Base-by-base conservation (phyloP, 257 asterid genomes). In the Solanum bulbocastanum region DNA sequence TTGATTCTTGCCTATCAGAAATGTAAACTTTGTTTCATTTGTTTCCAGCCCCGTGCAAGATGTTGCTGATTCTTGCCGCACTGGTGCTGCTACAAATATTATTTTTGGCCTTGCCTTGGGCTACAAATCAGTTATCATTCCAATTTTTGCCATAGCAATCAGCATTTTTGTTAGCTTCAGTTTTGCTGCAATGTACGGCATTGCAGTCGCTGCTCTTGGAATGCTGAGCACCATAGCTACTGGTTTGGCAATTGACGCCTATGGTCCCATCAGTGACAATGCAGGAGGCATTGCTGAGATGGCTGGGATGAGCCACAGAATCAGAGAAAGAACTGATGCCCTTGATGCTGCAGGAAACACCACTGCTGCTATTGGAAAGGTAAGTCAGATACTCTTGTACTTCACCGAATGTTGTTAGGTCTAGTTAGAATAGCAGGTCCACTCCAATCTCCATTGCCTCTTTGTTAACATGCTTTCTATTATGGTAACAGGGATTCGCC, bases 321-420 rank as follows among this genome's bases (percentile, higher is more conserved):
- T 95, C 36, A 89, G 98, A 86, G 98, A 95, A 90, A 93, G 96
- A 87, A 95, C 98, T 10, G 98, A 95, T 91, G 98, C 98, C 87
- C 98, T 95, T 85, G 98, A 95, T 91, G 98, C 98, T 58, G 98
- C 98, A 1, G 98, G 98, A 83, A 95, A 95, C 92, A 95, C 98
- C 83, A 95, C 98, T 49, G 98, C 98, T 73, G 98, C 98, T 66
- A 95, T 95, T 68, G 98, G 98, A 83, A 95, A 95, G 98, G 98
- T 93, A 87, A 46, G 69, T 0, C 2, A 5, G 37, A 30, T 18
- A 30, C 42, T 46, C 42, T 46, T 32, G 40, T 49, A 27, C 85
- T 46, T 79, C 42, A 10, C 42, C 20, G 6, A 81, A 81, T 30
- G 39, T 20, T 46, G 30, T 18, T 30, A 18, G 27, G 30, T 81